These are phyloP conservation scores for Ustilago sp. DNA, from an alignment of 1,284 basidiomycete genomes.

Conservation along the genomic window DNA sequence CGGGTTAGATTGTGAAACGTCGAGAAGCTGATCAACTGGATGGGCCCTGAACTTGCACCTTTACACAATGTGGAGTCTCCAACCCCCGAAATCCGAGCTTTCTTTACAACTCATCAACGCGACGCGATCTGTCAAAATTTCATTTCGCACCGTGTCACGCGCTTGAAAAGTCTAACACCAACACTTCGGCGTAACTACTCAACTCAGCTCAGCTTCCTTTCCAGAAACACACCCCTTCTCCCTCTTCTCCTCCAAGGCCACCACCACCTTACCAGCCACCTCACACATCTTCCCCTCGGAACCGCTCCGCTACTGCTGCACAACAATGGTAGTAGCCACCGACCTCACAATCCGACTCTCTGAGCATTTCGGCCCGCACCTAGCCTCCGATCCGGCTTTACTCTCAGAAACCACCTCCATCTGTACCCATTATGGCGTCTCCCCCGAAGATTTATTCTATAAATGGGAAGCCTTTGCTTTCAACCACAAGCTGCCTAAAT, in stretches of 20 bases:
- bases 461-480: constrained; percentile 60
- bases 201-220: neutral
- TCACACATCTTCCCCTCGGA: too few relatives aligned
- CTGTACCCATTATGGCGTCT: constrained; percentile 44
- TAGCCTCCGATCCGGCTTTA: constrained; percentile 33
- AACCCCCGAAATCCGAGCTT: constrained; percentile 20
- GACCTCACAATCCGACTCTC: constrained; percentile 35
- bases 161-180: neutral
- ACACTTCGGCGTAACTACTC: neutral
- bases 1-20: neutral
- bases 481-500: constrained; percentile 42
- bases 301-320: neutral
- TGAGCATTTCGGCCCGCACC: constrained; percentile 40
- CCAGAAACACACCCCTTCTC: neutral
- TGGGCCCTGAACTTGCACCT: constrained; percentile 19
- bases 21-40: neutral
- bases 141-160: neutral
- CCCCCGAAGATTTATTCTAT: constrained; percentile 58
- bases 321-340: constrained; percentile 19
- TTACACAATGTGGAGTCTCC: neutral
- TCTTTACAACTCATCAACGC: constrained; percentile 30
- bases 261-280: too few relatives aligned
- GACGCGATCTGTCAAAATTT: constrained; percentile 22
- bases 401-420: constrained; percentile 51
- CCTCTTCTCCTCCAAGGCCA: neutral